Evolutionary conservation across 2,329 filamentous ascomycete genomes (phyloP).

Genomic region (Pestalotiopsis fici): DNA sequence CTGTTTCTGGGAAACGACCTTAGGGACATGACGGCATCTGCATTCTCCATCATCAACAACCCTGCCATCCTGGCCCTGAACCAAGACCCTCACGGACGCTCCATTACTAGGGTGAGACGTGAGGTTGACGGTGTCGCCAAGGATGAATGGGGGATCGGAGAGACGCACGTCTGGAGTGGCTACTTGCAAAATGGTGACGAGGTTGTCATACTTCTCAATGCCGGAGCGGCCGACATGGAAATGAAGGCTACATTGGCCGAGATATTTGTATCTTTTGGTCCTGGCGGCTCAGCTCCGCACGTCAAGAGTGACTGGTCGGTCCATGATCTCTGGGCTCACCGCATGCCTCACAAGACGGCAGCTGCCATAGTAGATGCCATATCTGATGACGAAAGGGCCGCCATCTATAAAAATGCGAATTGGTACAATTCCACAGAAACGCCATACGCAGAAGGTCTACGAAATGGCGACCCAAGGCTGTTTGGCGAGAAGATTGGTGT

Average conservation of each 20-base stretch:
- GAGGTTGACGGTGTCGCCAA: background rate
- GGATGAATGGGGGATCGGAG: slow-evolving; percentile 14
- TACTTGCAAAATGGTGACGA: slow-evolving; percentile 9
- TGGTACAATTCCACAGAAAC: slow-evolving; percentile 22
- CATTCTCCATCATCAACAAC: slow-evolving; percentile 8
- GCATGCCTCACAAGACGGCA: slow-evolving; percentile 16
- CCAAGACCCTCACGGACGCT: slow-evolving; percentile 11
- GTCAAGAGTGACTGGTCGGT: slow-evolving; percentile 18
- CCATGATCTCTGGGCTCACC: slow-evolving; percentile 21
- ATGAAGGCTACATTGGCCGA: slow-evolving; percentile 13
- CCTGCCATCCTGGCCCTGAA: slow-evolving; percentile 11
- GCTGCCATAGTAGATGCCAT: slow-evolving; percentile 14
- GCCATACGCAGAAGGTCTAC: slow-evolving; percentile 17
- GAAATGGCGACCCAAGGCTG: slow-evolving; percentile 17
- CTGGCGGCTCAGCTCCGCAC: slow-evolving; percentile 19
- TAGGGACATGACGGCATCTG: background rate
- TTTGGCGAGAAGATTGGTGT: slow-evolving; percentile 19
- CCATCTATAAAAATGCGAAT: slow-evolving; percentile 11
- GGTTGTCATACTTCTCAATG: slow-evolving; percentile 10
- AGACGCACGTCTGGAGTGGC: slow-evolving; percentile 18
- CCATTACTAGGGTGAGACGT: slow-evolving; percentile 10
- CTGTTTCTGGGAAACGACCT: slow-evolving; percentile 9
- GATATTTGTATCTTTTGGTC: slow-evolving; percentile 22
- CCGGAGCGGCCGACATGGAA: slow-evolving; percentile 2
- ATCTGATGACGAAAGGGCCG: background rate